Evolutionary conservation across 495 filamentous ascomycete genomes (phyloP), one percentile per base, ranked within the genome.

Genomic region (Neurospora pannonica): DNA sequence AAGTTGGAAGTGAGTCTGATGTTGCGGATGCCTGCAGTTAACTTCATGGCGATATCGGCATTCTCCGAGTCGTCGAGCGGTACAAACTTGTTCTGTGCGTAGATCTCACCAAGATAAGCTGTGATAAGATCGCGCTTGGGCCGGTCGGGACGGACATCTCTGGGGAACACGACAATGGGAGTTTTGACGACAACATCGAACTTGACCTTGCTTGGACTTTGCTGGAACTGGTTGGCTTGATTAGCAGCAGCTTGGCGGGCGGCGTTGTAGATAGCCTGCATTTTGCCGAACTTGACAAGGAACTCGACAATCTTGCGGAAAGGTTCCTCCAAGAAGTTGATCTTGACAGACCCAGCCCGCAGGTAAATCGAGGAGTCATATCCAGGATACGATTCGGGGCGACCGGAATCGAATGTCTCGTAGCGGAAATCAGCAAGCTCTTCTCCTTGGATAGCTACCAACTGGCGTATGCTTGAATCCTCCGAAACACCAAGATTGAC

Each of bases 241-340:
- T 92, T 95, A 34, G 94, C 93, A n/a, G 96, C 96, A 71, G 96
- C 96, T 82, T 95, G 93, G 34, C 97, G 90, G 28, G 96, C 96
- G 24, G 96, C 95, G 81, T 99, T 98, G 87, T 97, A 98, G 70
- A 99, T 94, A 31, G 96, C 94, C 82, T 98, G 96, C 96, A 99
- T 99, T 83, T 97, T 97, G 73, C 96, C 96, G 78, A 99, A 99
- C 77, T 99, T 99, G 78, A 99, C 93, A 38, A 94, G 86, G 82
- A 98, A 99, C 78, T 97, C 93, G 83, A 98, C 93, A 74, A 99
- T 99, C 83, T 98, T 98, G 54, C 97, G 92, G 84, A 97, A 98
- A 5, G 96, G 96, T 80, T 98, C 96, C 76, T 97, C 94, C 9
- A 98, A 81, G 79, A 99, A 98, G 79, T 97, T 98, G 80, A 99